phyloP scores from a whole-genome alignment of 345 rosid species.

The Sisymbrium irio region DNA sequence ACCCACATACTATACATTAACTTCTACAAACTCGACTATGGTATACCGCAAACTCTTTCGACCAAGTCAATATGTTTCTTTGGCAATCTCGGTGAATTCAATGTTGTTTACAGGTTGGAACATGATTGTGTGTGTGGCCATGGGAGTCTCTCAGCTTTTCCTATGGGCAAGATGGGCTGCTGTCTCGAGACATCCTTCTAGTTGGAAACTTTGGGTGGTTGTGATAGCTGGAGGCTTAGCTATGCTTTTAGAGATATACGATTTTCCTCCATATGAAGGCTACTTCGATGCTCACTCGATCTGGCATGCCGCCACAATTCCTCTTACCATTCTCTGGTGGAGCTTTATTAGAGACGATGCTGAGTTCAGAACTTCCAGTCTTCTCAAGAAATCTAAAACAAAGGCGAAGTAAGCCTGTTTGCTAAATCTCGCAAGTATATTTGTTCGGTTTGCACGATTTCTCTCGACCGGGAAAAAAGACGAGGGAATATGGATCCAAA shows the following conservation, averaged over 20 bases:
- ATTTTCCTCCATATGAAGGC: constrained; percentile 68
- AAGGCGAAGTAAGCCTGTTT: constrained; percentile 29
- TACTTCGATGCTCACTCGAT: constrained; percentile 68
- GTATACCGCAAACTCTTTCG: constrained; percentile 32
- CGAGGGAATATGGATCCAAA: neutral
- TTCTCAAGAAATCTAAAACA: constrained; percentile 45
- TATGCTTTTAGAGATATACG: constrained; percentile 71
- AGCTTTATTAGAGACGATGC: constrained; percentile 73
- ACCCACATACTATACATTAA: constrained; percentile 73
- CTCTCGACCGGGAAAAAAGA: neutral
- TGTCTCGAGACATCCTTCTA: constrained; percentile 53
- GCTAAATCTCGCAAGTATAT: neutral
- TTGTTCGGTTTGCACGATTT: neutral
- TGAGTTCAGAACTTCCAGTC: constrained; percentile 42
- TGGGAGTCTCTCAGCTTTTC: constrained; percentile 57
- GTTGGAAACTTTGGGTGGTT: constrained; percentile 65
- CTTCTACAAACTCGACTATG: constrained; percentile 57
- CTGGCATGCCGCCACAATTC: constrained; percentile 67
- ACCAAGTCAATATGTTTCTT: neutral
- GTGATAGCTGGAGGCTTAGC: constrained; percentile 59
- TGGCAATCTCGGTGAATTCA: neutral
- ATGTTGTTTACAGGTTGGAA: constrained; percentile 53
- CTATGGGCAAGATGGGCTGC: constrained; percentile 72
- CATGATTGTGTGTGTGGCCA: constrained; percentile 59
- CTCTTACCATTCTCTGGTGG: constrained; percentile 70